phyloP scores from a whole-genome alignment of 305 asterid genomes.

The Salvia sclarea region DNA sequence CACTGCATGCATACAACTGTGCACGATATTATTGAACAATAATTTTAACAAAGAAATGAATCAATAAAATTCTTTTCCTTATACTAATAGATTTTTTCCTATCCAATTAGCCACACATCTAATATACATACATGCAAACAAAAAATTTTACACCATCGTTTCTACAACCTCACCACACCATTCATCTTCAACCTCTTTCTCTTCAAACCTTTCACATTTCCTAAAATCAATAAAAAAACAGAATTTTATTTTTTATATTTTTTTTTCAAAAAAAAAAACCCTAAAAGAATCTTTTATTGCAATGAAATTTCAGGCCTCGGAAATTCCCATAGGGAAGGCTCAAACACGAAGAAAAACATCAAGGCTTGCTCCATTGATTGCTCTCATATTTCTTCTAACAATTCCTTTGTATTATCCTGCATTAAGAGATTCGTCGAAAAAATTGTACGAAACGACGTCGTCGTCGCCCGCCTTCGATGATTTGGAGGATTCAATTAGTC shows the following conservation, averaged over 20 bases:
- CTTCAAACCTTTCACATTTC: constrained; percentile 15
- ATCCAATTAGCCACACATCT: too few species aligned
- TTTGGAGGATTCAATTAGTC: constrained; percentile 27
- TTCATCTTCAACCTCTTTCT: constrained; percentile 28
- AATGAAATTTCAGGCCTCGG: constrained; percentile 46
- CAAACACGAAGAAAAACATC: constrained; percentile 48
- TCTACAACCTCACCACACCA: constrained; percentile 35
- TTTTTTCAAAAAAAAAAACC: not conserved
- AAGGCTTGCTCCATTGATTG: constrained; percentile 54
- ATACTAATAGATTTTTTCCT: too few species aligned
- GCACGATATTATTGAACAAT: too few species aligned
- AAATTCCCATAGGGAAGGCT: constrained; percentile 47
- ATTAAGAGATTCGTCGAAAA: constrained; percentile 39
- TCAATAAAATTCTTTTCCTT: too few species aligned
- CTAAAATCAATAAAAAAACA: not conserved
- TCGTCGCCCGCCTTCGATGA: constrained; percentile 17
- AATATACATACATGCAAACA: too few species aligned
- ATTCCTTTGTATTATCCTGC: constrained; percentile 56
- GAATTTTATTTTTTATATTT: not conserved
- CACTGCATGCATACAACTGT: too few species aligned
- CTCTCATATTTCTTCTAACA: constrained; percentile 44
- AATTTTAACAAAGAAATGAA: not conserved
- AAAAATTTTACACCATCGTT: constrained; percentile 35
- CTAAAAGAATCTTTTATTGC: not conserved
- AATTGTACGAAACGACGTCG: constrained; percentile 29